These are phyloP conservation scores for Phylloporus scabripes DNA, from an alignment of 768 basidiomycete species.

Conservation along the genomic window DNA sequence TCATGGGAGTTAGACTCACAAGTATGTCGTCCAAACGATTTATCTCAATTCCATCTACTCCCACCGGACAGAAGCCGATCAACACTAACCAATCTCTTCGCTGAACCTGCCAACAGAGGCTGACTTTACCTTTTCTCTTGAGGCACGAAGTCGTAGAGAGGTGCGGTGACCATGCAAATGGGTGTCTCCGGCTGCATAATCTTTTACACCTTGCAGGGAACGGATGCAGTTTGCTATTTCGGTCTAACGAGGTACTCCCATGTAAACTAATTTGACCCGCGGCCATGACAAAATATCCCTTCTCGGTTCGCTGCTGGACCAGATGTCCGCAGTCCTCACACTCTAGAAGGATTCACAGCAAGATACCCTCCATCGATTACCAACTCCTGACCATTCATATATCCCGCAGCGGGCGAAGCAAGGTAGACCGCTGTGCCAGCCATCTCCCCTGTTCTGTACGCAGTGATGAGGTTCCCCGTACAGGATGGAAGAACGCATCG, in stretches of 20 bases:
- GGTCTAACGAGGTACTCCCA: not conserved
- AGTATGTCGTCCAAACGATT: too few relatives aligned
- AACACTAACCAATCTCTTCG: not conserved
- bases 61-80: not conserved
- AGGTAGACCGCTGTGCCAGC: constrained; percentile 75
- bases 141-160: not conserved
- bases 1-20: constrained; percentile 22
- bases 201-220: not conserved
- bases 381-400: constrained; percentile 75
- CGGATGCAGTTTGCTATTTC: not conserved
- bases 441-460: constrained; percentile 59
- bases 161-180: too few relatives aligned
- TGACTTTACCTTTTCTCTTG: constrained; percentile 47
- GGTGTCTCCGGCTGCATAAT: too few relatives aligned
- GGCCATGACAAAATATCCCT: not conserved
- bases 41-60: not conserved
- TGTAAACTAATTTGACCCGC: too few relatives aligned
- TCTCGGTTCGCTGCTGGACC: too few relatives aligned
- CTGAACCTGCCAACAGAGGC: constrained; percentile 32
- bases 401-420: constrained; percentile 65
- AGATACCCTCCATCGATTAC: constrained; percentile 71
- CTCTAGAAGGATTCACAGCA: constrained; percentile 61
- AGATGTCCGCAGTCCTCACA: constrained; percentile 20
- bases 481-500: not conserved
- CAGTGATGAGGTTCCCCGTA: not conserved